Evolutionary conservation across 495 filamentous ascomycete genomes (phyloP).

Genomic region (Saxophila tyrrhenica): DNA sequence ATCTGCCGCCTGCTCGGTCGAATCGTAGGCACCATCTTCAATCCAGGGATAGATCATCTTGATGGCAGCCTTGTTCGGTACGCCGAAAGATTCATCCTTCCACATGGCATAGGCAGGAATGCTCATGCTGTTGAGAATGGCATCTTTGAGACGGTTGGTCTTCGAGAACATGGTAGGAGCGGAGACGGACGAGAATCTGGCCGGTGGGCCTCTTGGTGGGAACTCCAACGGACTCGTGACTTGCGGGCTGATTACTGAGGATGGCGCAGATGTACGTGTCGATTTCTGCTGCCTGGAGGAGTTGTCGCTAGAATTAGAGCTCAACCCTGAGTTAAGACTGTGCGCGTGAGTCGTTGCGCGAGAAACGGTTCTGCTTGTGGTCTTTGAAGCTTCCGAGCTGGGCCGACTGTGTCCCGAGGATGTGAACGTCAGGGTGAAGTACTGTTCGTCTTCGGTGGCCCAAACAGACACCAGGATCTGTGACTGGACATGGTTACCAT

Average conservation of each 20-base stretch:
- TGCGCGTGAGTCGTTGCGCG: conserved; percentile 10
- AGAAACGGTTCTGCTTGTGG: conserved; percentile 21
- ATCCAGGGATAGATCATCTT: conserved; percentile 35
- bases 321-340: conserved; percentile 18
- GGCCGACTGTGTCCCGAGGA: conserved; percentile 26
- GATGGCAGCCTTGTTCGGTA: conserved; percentile 52
- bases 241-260: conserved; percentile 14
- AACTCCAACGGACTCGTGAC: conserved; percentile 28
- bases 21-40: conserved; percentile 31
- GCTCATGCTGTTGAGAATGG: conserved; percentile 53
- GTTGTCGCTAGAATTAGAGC: conserved; percentile 20
- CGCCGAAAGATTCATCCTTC: conserved; percentile 54
- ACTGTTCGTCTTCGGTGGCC: conserved; percentile 46
- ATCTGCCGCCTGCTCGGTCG: conserved; percentile 38
- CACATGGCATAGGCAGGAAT: conserved; percentile 61
- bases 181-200: conserved; percentile 34
- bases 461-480: conserved; percentile 60
- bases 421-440: conserved; percentile 57
- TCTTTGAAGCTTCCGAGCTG: conserved; percentile 9
- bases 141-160: conserved; percentile 56
- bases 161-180: conserved; percentile 52
- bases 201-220: conserved; percentile 49
- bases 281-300: conserved; percentile 19
- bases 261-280: conserved; percentile 19
- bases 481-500: conserved; percentile 32